Conservation (phyloP, 441 rosid genomes). For the Adansonia gregorii region DNA sequence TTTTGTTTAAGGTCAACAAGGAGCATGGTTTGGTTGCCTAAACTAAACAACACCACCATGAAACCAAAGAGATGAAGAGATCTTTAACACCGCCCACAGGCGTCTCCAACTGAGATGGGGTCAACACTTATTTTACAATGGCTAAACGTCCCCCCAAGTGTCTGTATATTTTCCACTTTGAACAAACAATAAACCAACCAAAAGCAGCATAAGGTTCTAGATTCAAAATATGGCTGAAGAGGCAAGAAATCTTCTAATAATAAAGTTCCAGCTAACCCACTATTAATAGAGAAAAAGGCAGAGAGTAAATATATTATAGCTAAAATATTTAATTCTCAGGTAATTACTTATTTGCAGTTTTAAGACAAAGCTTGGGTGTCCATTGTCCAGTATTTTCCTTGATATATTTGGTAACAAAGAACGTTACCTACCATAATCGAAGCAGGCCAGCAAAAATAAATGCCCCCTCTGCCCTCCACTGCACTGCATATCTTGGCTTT, state of each 20-base stretch:
- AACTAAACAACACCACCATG: not conserved
- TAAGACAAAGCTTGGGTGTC: not conserved
- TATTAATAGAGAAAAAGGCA: too few species aligned
- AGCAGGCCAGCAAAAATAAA: too few species aligned
- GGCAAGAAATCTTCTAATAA: conserved; percentile 22
- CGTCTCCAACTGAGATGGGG: too few species aligned
- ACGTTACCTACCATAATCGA: not conserved
- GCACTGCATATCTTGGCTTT: not conserved
- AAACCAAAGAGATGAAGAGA: not conserved
- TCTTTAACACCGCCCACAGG: too few species aligned
- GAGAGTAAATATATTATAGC: too few species aligned
- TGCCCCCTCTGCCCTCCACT: not conserved
- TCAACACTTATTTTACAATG: not conserved
- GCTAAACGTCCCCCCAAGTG: not conserved
- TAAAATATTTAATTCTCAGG: not conserved
- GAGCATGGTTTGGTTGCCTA: not conserved
- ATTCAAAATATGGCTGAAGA: not conserved
- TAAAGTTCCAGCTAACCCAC: not conserved
- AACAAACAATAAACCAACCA: not conserved
- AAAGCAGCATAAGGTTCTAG: not conserved
- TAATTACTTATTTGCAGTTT: not conserved
- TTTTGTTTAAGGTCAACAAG: too few species aligned
- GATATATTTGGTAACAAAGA: not conserved
- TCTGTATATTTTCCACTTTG: not conserved
- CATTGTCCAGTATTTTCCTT: not conserved